Evolutionary conservation across 1,284 basidiomycete genomes (phyloP).

Genomic region (Amylostereum areolatum): DNA sequence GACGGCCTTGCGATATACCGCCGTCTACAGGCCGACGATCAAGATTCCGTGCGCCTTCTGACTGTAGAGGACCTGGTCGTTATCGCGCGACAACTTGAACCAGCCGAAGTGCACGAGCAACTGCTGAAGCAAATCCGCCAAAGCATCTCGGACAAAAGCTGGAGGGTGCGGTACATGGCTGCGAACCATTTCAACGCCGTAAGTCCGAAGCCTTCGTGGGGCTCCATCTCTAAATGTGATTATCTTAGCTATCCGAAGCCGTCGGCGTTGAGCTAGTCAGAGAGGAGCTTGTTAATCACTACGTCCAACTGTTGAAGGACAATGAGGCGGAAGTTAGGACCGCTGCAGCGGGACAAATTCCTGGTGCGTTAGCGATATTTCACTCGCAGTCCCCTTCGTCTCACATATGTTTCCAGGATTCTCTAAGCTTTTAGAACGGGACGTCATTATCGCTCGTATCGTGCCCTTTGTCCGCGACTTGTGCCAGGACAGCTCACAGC

Average conservation of each 20-base stretch:
- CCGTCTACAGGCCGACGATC: constrained; percentile 93
- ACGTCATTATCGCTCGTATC: constrained; percentile 89
- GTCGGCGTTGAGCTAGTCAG: constrained; percentile 89
- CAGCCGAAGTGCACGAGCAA: constrained; percentile 88
- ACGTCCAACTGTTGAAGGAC: constrained; percentile 93
- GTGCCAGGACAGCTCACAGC: constrained; percentile 91
- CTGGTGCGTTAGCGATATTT: constrained; percentile 51
- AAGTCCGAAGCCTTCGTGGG: constrained; percentile 12
- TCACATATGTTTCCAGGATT: constrained; percentile 64
- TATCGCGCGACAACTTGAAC: constrained; percentile 80
- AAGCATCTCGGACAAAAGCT: constrained; percentile 93
- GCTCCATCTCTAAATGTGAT: background rate
- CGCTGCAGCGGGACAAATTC: constrained; percentile 93
- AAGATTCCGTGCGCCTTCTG: constrained; percentile 94
- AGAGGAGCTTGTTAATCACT: constrained; percentile 92
- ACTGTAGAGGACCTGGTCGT: constrained; percentile 97
- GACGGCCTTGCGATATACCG: constrained; percentile 94
- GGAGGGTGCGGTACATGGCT: constrained; percentile 99
- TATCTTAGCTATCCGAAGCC: constrained; percentile 76
- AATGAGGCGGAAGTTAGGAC: constrained; percentile 99
- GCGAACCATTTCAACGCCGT: constrained; percentile 97
- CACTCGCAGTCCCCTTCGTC: background rate
- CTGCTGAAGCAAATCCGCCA: constrained; percentile 85
- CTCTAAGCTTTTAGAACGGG: constrained; percentile 90
- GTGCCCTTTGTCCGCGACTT: constrained; percentile 97